A percentile compares a stretch with the other conserved stretches of the same genome.
phyloP scores from a whole-genome alignment of 768 basidiomycete genomes.

The Suillus plorans region DNA sequence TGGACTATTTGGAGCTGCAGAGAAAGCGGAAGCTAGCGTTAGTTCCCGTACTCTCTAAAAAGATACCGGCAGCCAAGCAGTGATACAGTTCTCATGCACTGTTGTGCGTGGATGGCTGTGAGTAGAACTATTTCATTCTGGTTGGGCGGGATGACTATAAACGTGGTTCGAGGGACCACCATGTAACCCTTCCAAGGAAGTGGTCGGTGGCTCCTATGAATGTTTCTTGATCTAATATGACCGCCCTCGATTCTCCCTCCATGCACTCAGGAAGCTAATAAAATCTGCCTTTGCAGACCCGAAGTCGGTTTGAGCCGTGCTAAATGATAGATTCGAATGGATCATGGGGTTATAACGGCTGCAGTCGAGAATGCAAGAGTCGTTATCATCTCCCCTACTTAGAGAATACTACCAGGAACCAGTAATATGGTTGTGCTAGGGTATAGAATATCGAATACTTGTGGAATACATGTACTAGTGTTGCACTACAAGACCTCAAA shows the following conservation, averaged over 20 bases:
- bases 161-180: constrained; percentile 74
- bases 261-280: constrained; percentile 12
- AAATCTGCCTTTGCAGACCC: background rate
- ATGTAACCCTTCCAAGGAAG: constrained; percentile 24
- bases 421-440: background rate
- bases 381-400: background rate
- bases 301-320: background rate
- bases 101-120: constrained; percentile 8
- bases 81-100: background rate
- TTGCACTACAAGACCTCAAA: background rate
- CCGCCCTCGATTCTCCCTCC: constrained; percentile 18
- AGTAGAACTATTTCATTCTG: background rate
- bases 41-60: background rate
- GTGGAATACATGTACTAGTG: background rate
- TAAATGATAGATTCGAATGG: background rate
- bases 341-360: background rate
- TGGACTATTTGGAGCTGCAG: constrained; percentile 63
- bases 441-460: background rate
- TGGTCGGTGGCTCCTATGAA: constrained; percentile 54
- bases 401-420: background rate
- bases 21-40: constrained; percentile 30
- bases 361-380: background rate
- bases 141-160: constrained; percentile 61
- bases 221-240: constrained; percentile 95
- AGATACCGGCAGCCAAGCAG: background rate